phyloP scores from a whole-genome alignment of 2,329 filamentous ascomycete species.

The Pestalotiopsis fici region DNA sequence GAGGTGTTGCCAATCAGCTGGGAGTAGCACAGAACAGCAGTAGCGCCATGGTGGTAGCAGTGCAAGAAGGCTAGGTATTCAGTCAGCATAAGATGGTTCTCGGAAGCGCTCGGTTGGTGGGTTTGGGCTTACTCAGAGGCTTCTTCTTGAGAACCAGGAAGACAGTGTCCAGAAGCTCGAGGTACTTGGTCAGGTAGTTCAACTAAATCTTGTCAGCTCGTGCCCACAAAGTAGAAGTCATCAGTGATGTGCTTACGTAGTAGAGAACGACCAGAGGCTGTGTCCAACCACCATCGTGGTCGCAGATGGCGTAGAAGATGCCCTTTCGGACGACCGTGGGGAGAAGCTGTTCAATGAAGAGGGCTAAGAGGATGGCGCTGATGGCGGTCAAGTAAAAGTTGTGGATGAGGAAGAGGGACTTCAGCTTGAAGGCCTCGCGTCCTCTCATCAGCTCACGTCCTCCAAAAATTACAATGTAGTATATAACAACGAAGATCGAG shows the following conservation, averaged over 20 bases:
- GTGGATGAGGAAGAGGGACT: conserved; percentile 89
- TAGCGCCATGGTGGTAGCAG: conserved; percentile 98
- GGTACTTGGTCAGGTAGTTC: conserved; percentile 97
- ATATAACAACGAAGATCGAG: conserved; percentile 76
- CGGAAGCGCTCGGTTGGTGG: not conserved
- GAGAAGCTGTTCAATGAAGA: conserved; percentile 90
- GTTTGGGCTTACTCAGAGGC: conserved; percentile 69
- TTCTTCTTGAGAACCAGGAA: conserved; percentile 99
- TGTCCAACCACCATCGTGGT: conserved; percentile 84
- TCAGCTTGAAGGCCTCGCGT: conserved; percentile 82
- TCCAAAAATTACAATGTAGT: conserved; percentile 93
- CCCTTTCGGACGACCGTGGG: conserved; percentile 80
- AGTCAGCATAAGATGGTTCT: not conserved
- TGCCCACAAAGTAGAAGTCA: not conserved
- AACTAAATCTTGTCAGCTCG: conserved; percentile 54
- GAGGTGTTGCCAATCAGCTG: conserved; percentile 91
- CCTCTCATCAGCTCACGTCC: conserved; percentile 91
- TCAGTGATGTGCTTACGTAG: conserved; percentile 71
- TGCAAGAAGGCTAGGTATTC: conserved; percentile 77
- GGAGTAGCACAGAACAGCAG: conserved; percentile 95
- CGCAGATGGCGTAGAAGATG: conserved; percentile 87
- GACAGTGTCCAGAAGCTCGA: conserved; percentile 91
- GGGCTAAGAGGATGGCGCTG: conserved; percentile 75
- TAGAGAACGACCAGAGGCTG: conserved; percentile 91
- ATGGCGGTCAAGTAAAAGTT: conserved; percentile 92